A percentile compares a stretch with the other conserved stretches of the same genome.
phyloP scores from a whole-genome alignment of 805 yeast genomes.

The Lipomyces orientalis region DNA sequence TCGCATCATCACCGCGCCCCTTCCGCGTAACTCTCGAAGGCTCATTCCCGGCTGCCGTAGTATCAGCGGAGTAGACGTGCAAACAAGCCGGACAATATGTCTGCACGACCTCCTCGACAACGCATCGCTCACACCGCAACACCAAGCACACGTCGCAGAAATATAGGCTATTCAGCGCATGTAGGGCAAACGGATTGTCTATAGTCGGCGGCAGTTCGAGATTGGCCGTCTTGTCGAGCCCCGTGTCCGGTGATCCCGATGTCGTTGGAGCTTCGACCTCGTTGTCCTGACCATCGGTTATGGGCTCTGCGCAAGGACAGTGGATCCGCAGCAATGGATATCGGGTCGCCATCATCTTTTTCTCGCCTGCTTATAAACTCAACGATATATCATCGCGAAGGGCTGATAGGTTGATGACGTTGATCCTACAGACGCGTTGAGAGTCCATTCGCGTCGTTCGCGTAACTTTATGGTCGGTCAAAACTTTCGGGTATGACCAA shows the following conservation, averaged over 20 bases:
- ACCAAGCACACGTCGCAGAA: conserved; percentile 48
- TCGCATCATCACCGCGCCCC: conserved; percentile 1
- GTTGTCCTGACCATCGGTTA: conserved; percentile 13
- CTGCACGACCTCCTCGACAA: conserved; percentile 45
- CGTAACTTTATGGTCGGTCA: not conserved
- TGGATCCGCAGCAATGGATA: conserved; percentile 31
- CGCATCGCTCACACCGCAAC: conserved; percentile 47
- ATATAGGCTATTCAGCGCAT: conserved; percentile 43
- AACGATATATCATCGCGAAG: not conserved
- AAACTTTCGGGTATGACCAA: not conserved
- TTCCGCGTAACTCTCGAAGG: conserved; percentile 5
- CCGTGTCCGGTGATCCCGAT: not conserved
- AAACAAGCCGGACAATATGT: conserved; percentile 49
- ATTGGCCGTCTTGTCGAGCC: not conserved
- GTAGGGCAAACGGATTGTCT: conserved; percentile 37
- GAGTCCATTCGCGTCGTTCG: not conserved
- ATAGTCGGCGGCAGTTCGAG: conserved; percentile 39
- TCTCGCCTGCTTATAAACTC: not conserved
- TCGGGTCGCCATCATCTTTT: not conserved
- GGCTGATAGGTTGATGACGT: not conserved
- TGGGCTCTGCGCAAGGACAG: conserved; percentile 37
- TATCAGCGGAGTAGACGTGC: conserved; percentile 42
- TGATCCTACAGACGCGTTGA: not conserved
- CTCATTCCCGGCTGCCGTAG: conserved; percentile 10
- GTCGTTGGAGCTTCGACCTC: not conserved